Base-by-base conservation (phyloP, 1,139 yeast genomes). In the Saccharomyces pastorianus region DNA sequence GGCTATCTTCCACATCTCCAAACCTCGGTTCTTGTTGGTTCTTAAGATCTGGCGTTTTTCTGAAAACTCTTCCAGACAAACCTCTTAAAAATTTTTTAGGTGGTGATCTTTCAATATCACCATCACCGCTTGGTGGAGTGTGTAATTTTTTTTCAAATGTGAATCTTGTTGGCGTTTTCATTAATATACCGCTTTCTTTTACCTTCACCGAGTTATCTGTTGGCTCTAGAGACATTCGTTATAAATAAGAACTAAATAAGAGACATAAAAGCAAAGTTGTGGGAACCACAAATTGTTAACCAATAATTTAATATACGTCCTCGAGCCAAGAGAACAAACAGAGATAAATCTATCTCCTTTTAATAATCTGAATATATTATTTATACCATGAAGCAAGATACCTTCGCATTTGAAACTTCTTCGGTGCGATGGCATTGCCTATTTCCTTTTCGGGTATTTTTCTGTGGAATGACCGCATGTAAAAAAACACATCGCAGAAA, bases 51-150 rank as follows among this genome's bases (percentile, higher is more conserved):
- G 57, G 53, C 7, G 60, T 49, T 32, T 58, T 61, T 38, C 59
- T 57, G 38, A 64, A 60, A 2, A 63, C 61, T 29, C 57, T 64
- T 6, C 65, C 65, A 6, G 70, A 63, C 2, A 67, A 48, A 32
- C 63, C 58, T 50, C 60, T 64, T 6, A 65, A 51, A 29, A 64
- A 56, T 51, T 66, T 66, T 2, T 60, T 52, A 3, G 62, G 58
- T 1, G 59, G 58, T 4, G 59, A 50, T 20, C 49, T 55, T 28
- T 53, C 53, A 31, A 53, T 46, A 41, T 60, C 61, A 20, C 59
- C 56, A 34, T 59, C 64, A 7, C 59, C 55, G 50, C 66, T 66
- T 27, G 71, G 71, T 9, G 71, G 71, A 1, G 70, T 65, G 51
- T 67, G 71, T 7, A 64, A 51, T 26, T 57, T 60, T 53, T 66